Evolutionary conservation across 192 early-diverging fungal species (phyloP), one percentile per base, ranked within the genome.

Genomic region (Paraglomus occultum): DNA sequence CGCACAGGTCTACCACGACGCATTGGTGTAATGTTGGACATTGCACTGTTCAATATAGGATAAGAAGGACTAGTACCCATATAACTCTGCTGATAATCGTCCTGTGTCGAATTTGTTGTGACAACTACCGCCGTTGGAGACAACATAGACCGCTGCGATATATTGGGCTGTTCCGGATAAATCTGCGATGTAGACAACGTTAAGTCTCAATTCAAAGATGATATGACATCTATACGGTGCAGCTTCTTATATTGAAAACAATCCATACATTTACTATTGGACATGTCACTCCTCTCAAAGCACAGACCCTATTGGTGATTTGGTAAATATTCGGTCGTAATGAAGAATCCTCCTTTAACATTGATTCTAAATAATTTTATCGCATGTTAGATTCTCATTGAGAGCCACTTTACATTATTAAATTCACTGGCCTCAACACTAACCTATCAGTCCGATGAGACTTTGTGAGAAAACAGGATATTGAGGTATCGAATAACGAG

Each of bases 1-100:
- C 79, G 85, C 9, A 83, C 79, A n/a, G 94, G 94, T 6, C 95
- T 83, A 43, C 95, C 95, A 45, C 95, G 86, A 4, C 95, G 86
- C 95, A 97, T 97, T 0, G 94, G 93, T 31, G 3, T 31, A 31
- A 31, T 31, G 3, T 31, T 31, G 31, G 31, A 31, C 31, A 3
- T 31, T 31, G 31, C 43, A 83, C 81, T 64, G 91, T 85, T 20
- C 73, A 73, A 64, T 80, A 81, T 71, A 84, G n/a, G 67, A 75
- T 70, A 67, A 78, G 65, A 69, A 78, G 50, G 40, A 78, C 68
- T 76, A 46, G 75, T 43, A 67, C 51, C 52, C 74, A 31, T n/a
- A 62, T 58, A 20, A 69, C 71, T 60, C 78, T 79, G 45, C 78
- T 79, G 45, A 71, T 64, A 59, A 61, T 64, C 38, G 72, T 67